These are phyloP conservation scores for Lecanosticta acicola DNA, from an alignment of 2,329 filamentous ascomycete species.

Conservation along the genomic window DNA sequence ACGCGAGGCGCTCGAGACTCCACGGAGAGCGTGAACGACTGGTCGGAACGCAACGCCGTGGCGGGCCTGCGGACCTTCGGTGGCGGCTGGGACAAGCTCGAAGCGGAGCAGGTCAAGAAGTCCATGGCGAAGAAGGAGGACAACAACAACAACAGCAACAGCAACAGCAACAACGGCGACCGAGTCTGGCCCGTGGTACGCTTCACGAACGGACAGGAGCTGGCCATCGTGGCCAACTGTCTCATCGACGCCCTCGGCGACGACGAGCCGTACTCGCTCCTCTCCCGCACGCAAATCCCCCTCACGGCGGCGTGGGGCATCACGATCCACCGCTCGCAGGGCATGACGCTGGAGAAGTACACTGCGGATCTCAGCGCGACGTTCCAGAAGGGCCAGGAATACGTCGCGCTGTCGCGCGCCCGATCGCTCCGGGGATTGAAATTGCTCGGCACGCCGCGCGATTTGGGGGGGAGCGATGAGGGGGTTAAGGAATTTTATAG, in stretches of 20 bases:
- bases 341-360: conserved; percentile 40
- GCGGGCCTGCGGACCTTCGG: conserved; percentile 16
- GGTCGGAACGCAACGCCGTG: not conserved
- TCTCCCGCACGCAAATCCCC: conserved; percentile 57
- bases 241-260: conserved; percentile 45
- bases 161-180: no score
- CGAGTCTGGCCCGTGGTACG: conserved; percentile 48
- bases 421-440: not conserved
- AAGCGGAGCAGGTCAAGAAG: conserved; percentile 34
- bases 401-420: not conserved
- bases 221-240: conserved; percentile 49
- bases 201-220: conserved; percentile 47
- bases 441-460: not conserved
- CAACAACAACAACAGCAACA: no score
- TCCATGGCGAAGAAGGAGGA: conserved; percentile 34
- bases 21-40: not conserved
- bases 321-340: not conserved
- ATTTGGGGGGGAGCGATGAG: not conserved
- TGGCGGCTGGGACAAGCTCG: conserved; percentile 37
- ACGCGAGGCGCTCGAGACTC: not conserved
- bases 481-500: not conserved
- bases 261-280: conserved; percentile 41
- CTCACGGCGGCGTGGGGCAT: conserved; percentile 55
- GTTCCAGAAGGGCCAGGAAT: not conserved
- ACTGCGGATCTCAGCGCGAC: not conserved